These are phyloP conservation scores for Naganishia vaughanmartiniae DNA, from an alignment of 768 basidiomycete species.

Conservation along the genomic window DNA sequence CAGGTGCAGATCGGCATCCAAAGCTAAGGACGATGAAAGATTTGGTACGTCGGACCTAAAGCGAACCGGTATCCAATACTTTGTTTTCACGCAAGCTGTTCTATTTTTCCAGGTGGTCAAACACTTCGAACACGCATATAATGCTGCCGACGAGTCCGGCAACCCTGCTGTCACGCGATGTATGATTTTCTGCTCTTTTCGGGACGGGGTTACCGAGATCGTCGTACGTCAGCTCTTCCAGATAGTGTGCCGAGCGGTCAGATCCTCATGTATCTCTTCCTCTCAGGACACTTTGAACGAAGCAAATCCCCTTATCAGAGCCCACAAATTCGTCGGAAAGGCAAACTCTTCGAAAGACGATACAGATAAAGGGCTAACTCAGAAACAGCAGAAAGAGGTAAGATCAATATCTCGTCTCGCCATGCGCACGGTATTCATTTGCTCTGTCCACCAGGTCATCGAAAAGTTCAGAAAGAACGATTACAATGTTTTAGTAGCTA, in stretches of 20 bases:
- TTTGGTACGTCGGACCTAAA: conserved; percentile 9
- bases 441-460: conserved; percentile 62
- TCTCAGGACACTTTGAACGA: conserved; percentile 63
- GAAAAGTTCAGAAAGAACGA: conserved; percentile 79
- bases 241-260: conserved; percentile 1
- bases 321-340: conserved; percentile 81
- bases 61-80: neutral
- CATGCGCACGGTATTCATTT: neutral
- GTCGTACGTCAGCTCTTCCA: conserved; percentile 54
- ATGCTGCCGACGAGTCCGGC: conserved; percentile 26
- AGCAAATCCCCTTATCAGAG: conserved; percentile 73
- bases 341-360: conserved; percentile 67
- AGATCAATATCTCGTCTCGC: conserved; percentile 34
- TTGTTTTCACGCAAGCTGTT: neutral
- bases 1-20: conserved; percentile 20
- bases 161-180: conserved; percentile 61
- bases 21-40: conserved; percentile 22
- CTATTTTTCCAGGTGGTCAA: conserved; percentile 4
- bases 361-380: conserved; percentile 77
- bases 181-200: conserved; percentile 92
- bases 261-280: neutral
- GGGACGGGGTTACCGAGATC: conserved; percentile 87
- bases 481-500: conserved; percentile 89
- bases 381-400: conserved; percentile 88
- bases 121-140: conserved; percentile 23